Evolutionary conservation across 768 basidiomycete species (phyloP), one percentile per base, ranked within the genome.

Genomic region (Kwoniella dendrophila): DNA sequence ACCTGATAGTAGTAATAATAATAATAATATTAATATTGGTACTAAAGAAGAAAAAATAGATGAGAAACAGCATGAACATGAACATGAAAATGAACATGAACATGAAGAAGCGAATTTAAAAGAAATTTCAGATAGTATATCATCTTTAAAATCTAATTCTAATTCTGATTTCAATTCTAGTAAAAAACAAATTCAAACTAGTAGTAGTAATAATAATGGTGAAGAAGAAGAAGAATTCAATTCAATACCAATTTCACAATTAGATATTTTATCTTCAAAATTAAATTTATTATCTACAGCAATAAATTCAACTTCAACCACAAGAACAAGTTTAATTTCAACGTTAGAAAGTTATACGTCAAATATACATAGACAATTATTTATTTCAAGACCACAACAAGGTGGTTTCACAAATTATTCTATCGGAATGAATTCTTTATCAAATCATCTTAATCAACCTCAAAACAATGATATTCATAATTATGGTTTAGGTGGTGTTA

Each of bases 261-360:
- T 64, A 2, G 10, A 14, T 0, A 20, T 32, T 1, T 32, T 64
- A 0, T 27, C 64, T 6, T 50, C 48, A 14, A 27, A 58, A 2
- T 61, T 78, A 2, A 47, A 58, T 10, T 11, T 18, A 7, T 62
- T 78, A 1, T n/a, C 69, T 7, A 26, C 66, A 0, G 56, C 68
- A 1, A 53, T 77, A 22, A 49, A 64, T 3, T 60, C 69, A 10
- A 78, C 74, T 0, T 65, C 67, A n/a, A 78, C 75, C 18, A 78
- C 77, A 8, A 64, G 77, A 1, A 73, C 68, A n/a, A 77, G 75
- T n/a, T 59, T 78, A 26, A 60, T 74, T 18, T 71, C 75, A 1
- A 74, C 77, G 0, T 54, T 77, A 3, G 64, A 71, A 33, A 61
- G 68, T 0, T 78, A 73, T 59, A 77, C 75, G 3, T 69, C 71